Evolutionary conservation across 1,139 yeast genomes (phyloP).

Genomic region (Pichia sp.): DNA sequence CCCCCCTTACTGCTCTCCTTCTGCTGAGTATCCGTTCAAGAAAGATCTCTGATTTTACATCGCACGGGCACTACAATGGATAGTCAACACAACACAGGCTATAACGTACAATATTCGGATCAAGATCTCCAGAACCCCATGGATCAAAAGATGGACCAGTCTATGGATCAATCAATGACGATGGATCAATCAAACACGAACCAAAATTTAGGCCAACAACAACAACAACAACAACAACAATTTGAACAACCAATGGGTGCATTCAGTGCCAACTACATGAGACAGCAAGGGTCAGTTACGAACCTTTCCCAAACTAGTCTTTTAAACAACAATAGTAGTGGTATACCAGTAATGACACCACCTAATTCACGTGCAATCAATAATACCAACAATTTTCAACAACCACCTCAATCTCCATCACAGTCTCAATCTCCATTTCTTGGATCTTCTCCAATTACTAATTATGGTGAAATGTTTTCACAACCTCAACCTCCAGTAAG

Average conservation of each 20-base stretch:
- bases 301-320: slow-evolving; percentile 15
- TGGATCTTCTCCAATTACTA: slow-evolving; percentile 24
- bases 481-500: slow-evolving; percentile 28
- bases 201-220: slow-evolving; percentile 3
- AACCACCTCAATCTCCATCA: no score
- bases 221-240: slow-evolving; percentile 14
- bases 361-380: neutral
- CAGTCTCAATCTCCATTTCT: no score
- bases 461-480: slow-evolving; percentile 19
- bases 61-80: no score
- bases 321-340: neutral
- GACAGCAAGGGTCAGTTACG: slow-evolving; percentile 19
- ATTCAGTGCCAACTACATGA: slow-evolving; percentile 16
- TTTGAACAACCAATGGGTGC: slow-evolving; percentile 13
- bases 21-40: no score
- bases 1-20: no score
- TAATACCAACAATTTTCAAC: no score
- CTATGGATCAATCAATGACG: slow-evolving; percentile 6
- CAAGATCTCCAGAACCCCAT: slow-evolving; percentile 1
- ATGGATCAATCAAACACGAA: slow-evolving; percentile 1
- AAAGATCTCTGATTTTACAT: no score
- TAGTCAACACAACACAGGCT: neutral
- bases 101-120: neutral
- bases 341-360: slow-evolving; percentile 5
- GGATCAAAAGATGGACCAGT: neutral